Evolutionary conservation across 495 filamentous ascomycete genomes (phyloP).

Genomic region (Neurospora sp.): DNA sequence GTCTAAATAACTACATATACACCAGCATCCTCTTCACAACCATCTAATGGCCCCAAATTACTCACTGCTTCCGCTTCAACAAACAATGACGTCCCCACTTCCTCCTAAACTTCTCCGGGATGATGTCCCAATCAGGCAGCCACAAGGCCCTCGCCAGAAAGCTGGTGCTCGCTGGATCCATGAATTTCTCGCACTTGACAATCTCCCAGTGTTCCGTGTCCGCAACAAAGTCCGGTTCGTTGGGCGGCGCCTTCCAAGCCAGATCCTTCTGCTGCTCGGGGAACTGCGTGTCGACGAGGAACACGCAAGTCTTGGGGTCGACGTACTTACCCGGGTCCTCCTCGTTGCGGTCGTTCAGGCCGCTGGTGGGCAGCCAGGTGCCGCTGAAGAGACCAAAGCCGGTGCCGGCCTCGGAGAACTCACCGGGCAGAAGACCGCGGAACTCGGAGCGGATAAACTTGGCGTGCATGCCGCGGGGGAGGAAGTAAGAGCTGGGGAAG

Average conservation of each 20-base stretch:
- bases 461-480: constrained; percentile 67
- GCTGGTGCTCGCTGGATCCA: constrained; percentile 68
- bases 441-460: constrained; percentile 90
- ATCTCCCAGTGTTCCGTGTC: constrained; percentile 64
- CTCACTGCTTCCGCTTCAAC: constrained; percentile 42
- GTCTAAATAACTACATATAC: background rate
- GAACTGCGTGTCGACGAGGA: constrained; percentile 82
- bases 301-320: constrained; percentile 63
- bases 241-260: constrained; percentile 26
- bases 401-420: constrained; percentile 63
- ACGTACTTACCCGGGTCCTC: constrained; percentile 86
- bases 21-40: background rate
- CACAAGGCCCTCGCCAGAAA: constrained; percentile 72
- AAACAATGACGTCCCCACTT: constrained; percentile 82
- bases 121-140: constrained; percentile 62
- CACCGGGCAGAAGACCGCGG: constrained; percentile 77
- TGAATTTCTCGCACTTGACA: constrained; percentile 62
- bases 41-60: background rate
- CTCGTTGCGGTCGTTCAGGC: constrained; percentile 88
- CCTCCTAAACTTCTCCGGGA: constrained; percentile 59
- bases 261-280: constrained; percentile 39
- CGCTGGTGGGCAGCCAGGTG: constrained; percentile 67
- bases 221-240: constrained; percentile 67
- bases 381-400: constrained; percentile 59
- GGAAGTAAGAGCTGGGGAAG: constrained; percentile 86